Evolutionary conservation across 2,329 filamentous ascomycete genomes (phyloP), one percentile per base, ranked within the genome.

Genomic region (Calonectria hawksworthii): DNA sequence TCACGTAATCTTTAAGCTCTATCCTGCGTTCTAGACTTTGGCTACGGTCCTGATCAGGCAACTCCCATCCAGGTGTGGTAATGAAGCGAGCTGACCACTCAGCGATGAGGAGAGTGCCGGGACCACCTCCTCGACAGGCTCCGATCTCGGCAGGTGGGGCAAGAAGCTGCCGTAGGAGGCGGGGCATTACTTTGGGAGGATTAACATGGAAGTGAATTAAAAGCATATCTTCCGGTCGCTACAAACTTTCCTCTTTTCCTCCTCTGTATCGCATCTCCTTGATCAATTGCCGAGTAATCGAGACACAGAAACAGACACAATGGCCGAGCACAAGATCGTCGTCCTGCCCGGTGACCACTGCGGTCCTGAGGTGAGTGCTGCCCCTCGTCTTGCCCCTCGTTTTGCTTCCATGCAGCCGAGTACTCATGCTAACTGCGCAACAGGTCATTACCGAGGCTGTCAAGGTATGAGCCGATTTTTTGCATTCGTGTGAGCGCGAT

Each of bases 311-410:
- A 74, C 52, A 38, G 18, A 44, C 30, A 75, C 65, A 41, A 95
- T 95, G 94, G 86, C 93, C 79, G 89, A 91, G 66, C 93, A 92
- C 84, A 95, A 95, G 78, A 94, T 96, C 84, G 94, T 96, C 76
- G 94, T 96, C 73, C 95, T 96, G 84, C 94, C 86, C 68, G 94
- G 94, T 82, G 95, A 98, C 88, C 94, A 97, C 86, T 95, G 93
- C 83, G 95, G 95, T 84, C 95, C 95, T 1, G 95, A 98, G 92
- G 94, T 95, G 61, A 28, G 86, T 81, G 91, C 44, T 80, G 61
- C 56, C 38, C 52, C 32, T 66, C 52, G 59, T 26, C 91, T 14
- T 80, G 59, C 56, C 36, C 51, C 30, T 65, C 52, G 59, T 34
- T 23, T 61, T 41, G 38, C 28, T 69, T 63, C 41, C 36, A 67